Evolutionary conservation across 768 basidiomycete genomes (phyloP), one percentile per base, ranked within the genome.

Genomic region (Podaxis pistillaris): DNA sequence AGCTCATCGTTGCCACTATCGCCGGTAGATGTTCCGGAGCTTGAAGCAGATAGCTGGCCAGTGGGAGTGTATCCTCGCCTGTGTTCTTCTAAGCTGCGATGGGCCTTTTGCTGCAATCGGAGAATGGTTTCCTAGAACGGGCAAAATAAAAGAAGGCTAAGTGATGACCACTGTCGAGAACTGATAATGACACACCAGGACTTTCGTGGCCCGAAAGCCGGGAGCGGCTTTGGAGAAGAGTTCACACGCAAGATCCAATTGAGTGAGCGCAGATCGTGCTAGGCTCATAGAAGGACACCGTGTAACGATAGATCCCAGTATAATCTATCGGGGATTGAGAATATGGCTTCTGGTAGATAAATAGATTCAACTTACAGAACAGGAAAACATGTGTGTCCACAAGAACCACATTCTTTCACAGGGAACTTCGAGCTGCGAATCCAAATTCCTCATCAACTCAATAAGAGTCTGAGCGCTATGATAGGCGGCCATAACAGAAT

Each of bases 251-350:
- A 88, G 88, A 69, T 90, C 87, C 36, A 90, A 75, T 68, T 90
- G 88, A 5, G 83, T 81, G 9, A 90, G 80, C 2, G 89, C 89
- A 24, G 88, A 89, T 11, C 87, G 86, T 22, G 89, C 89, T 63
- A 90, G 72, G 65, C 86, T 88, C 83, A 90, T 88, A 8, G 88
- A 90, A 6, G 89, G 89, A 72, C 88, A 90, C 52, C 88, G 80
- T 19, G 88, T 90, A 12, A 90, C 89, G 40, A 90, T 88, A 24
- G 88, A 88, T 28, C 89, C 89, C 56, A 90, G 74, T 53, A 90
- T 78, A 64, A 90, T 89, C 87, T 86, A 62, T 12, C 60, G 8
- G 28, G 11, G 22, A 28, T 67, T 44, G 41, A 59, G 26, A 49
- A 58, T 22, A 47, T 38, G 33, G 51, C 36, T 11, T 70, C 51